Evolutionary conservation across 805 yeast species (phyloP).

Genomic region (Tetrapisispora fleetii): DNA sequence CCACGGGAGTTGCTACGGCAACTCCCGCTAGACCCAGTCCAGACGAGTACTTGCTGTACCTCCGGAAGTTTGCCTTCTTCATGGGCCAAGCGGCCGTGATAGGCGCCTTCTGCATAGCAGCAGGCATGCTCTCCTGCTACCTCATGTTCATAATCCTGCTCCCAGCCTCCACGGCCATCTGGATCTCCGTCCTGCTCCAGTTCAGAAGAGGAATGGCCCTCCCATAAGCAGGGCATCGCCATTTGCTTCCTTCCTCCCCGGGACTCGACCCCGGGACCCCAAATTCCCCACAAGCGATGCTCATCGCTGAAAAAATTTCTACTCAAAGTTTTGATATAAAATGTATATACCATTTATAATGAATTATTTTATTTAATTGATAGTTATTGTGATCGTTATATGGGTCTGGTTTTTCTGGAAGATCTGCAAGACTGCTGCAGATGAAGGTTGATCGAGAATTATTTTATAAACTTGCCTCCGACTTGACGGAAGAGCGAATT

Average conservation of each 20-base stretch:
- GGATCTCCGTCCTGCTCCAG: conserved; percentile 1
- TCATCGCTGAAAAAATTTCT: conserved; percentile 1
- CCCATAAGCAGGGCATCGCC: neutral
- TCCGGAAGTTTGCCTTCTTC: neutral
- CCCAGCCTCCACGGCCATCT: neutral
- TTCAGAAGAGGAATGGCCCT: neutral
- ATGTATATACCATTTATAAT: too few relatives aligned
- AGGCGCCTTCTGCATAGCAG: neutral
- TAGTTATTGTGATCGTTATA: too few relatives aligned
- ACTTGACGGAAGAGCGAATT: conserved; percentile 60
- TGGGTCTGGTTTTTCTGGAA: too few relatives aligned
- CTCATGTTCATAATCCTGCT: neutral
- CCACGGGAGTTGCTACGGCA: neutral
- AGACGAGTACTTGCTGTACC: neutral
- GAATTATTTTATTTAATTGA: neutral
- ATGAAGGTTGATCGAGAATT: conserved; percentile 54
- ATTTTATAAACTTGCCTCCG: conserved; percentile 70
- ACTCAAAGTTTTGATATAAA: too few relatives aligned
- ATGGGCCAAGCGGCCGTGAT: conserved; percentile 1
- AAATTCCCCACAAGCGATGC: neutral
- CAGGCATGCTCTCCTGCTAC: neutral
- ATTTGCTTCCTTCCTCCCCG: neutral
- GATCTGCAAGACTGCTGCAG: neutral
- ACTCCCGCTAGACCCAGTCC: neutral
- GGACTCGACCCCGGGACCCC: neutral